phyloP scores from a whole-genome alignment of 768 basidiomycete species.

The Calocera cornea region DNA sequence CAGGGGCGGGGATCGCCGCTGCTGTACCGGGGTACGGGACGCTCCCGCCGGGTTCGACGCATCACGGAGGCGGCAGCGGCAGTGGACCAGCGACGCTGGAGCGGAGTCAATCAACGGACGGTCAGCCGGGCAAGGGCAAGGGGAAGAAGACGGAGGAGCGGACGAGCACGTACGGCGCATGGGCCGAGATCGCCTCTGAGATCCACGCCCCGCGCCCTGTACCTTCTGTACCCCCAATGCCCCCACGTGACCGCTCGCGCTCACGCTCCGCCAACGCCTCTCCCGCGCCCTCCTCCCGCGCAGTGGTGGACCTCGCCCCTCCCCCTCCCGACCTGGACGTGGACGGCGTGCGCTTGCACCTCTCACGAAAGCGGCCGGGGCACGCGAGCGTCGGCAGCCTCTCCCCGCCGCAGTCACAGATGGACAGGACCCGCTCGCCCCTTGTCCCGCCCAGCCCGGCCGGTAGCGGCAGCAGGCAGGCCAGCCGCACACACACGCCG shows the following conservation, averaged over 20 bases:
- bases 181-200: background rate
- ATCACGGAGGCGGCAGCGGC: background rate
- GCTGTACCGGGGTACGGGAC: background rate
- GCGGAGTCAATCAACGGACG: background rate
- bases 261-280: background rate
- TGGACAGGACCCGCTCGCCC: background rate
- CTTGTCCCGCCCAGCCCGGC: constrained; percentile 5
- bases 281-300: background rate
- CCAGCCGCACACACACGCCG: constrained; percentile 13
- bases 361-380: constrained; percentile 1
- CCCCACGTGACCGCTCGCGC: background rate
- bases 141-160: background rate
- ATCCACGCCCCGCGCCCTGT: background rate
- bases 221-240: background rate
- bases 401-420: background rate
- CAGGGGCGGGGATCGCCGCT: background rate
- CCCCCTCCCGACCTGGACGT: background rate
- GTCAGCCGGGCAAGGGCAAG: constrained; percentile 4
- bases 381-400: background rate
- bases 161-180: constrained; percentile 2
- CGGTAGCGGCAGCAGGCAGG: background rate
- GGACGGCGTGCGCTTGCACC: background rate
- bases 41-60: background rate
- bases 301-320: background rate
- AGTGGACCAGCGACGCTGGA: background rate